Evolutionary conservation across 139 green algal genomes (phyloP), one percentile per base, ranked within the genome.

Genomic region (Auxenochlorella protothecoides): DNA sequence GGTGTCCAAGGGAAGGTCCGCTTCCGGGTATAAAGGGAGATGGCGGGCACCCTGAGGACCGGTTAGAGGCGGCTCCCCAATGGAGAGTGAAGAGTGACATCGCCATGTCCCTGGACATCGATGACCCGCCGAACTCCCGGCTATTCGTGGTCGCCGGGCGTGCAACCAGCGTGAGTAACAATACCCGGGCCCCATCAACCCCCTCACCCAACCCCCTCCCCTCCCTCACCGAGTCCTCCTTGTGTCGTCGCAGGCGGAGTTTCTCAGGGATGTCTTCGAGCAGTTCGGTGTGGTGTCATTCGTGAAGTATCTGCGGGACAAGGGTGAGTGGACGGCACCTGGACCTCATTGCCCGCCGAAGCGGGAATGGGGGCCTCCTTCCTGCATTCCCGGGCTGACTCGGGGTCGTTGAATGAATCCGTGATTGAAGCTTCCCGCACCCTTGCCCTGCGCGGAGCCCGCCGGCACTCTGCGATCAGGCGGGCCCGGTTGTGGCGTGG

Each of bases 281-380:
- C 68, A 79, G 16, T 80, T 57, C 44, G 79, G 74, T 55, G 55
- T 11, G 66, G 71, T 77, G 54, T 82, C 72, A 53, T 83, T 83
- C 44, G 74, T 79, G 9, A 83, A 83, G 70, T 83, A 83, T 55
- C 69, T 83, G 64, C 56, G 78, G 59, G 78, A 83, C 16, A 83
- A 78, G 78, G 76, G 78, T 79, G 70, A 63, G 77, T 55, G 55
- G 8, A 7, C 27, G 27, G 27, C 27, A 44, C 27, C 27, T 44
- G 27, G 27, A 44, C 27, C 27, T 44, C 27, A 44, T 44, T 44
- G 27, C 27, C 27, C 27, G 27, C 27, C 27, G 27, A 44, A 44
- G 27, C 27, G 27, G 27, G 27, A 44, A 44, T 44, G 27, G 27
- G 27, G 27, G 27, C 27, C 27, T 44, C 27, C 27, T 44, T 44